Evolutionary conservation across 2,329 filamentous ascomycete genomes (phyloP).

Genomic region (Ceratocystis alfenasii): DNA sequence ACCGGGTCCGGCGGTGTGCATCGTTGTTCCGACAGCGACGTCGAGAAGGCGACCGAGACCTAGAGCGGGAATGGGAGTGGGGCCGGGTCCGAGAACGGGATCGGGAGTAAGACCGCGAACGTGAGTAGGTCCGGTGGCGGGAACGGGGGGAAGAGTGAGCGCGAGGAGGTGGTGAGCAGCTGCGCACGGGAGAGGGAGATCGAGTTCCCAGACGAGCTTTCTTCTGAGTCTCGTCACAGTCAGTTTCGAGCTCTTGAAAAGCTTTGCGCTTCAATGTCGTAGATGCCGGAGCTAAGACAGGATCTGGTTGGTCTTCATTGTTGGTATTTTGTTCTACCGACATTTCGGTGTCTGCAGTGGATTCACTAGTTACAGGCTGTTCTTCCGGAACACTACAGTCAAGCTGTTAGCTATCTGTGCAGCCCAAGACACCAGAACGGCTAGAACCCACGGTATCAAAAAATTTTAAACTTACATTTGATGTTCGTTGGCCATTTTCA

Average conservation of each 20-base stretch:
- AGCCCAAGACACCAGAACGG: not conserved
- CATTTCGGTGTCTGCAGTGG: not conserved
- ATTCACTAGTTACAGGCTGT: not conserved
- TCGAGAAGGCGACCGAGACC: constrained; percentile 9
- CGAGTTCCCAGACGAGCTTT: constrained; percentile 14
- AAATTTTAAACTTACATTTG: not conserved
- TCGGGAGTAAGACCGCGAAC: constrained; percentile 4
- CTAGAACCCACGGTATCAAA: not conserved
- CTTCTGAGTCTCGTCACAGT: constrained; percentile 10
- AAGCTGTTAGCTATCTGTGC: not conserved
- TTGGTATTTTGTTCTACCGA: not conserved
- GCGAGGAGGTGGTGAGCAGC: not conserved
- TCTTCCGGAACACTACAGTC: not conserved
- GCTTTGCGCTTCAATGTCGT: constrained; percentile 20
- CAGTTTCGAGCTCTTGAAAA: constrained; percentile 9
- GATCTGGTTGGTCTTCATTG: not conserved
- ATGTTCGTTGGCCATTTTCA: not conserved
- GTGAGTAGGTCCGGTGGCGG: constrained; percentile 9
- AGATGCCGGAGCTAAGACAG: not conserved
- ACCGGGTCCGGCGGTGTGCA: not conserved
- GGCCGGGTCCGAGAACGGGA: constrained; percentile 5
- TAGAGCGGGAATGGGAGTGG: not conserved
- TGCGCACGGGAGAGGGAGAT: not conserved
- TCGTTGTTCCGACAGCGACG: not conserved
- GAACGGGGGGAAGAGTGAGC: not conserved